Evolutionary conservation across 179 eudicot species (phyloP).

Genomic region (Beta macrorhiza): DNA sequence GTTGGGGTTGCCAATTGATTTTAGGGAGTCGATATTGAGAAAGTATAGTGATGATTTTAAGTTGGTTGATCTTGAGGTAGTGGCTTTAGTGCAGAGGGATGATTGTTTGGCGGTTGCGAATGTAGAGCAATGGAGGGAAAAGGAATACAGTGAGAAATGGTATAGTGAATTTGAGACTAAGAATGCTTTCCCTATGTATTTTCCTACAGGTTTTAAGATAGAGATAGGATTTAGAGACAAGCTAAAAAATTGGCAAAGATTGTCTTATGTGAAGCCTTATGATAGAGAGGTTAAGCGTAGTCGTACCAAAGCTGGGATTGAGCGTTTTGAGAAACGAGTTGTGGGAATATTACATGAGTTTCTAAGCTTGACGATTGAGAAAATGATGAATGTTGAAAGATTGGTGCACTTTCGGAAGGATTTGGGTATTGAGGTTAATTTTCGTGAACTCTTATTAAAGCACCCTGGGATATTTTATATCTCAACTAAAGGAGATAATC

Average conservation of each 20-base stretch:
- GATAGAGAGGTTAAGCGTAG: conserved; percentile 40
- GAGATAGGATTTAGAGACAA: conserved; percentile 60
- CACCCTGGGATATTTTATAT: conserved; percentile 79
- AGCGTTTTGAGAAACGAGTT: conserved; percentile 70
- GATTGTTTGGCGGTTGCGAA: conserved; percentile 38
- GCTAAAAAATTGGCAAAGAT: conserved; percentile 65
- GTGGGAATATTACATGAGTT: conserved; percentile 72
- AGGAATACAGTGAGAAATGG: conserved; percentile 73
- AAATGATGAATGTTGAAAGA: conserved; percentile 54
- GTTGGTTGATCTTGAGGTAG: conserved; percentile 61
- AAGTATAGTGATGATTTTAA: conserved; percentile 52
- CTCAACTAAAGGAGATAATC: conserved; percentile 55
- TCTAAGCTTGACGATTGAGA: conserved; percentile 64
- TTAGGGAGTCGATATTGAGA: conserved; percentile 54
- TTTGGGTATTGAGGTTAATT: conserved; percentile 61
- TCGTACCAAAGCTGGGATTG: conserved; percentile 52
- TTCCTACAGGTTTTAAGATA: conserved; percentile 68
- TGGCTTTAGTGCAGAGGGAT: conserved; percentile 46
- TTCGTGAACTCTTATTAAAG: conserved; percentile 62
- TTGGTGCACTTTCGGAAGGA: conserved; percentile 70
- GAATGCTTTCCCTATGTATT: conserved; percentile 69
- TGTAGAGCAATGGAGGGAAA: conserved; percentile 67
- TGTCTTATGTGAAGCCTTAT: conserved; percentile 65
- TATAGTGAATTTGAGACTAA: conserved; percentile 79
- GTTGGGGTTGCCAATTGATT: conserved; percentile 64